These are phyloP conservation scores for Colletotrichum shisoi DNA, from an alignment of 2,329 filamentous ascomycete genomes.

Conservation along the genomic window DNA sequence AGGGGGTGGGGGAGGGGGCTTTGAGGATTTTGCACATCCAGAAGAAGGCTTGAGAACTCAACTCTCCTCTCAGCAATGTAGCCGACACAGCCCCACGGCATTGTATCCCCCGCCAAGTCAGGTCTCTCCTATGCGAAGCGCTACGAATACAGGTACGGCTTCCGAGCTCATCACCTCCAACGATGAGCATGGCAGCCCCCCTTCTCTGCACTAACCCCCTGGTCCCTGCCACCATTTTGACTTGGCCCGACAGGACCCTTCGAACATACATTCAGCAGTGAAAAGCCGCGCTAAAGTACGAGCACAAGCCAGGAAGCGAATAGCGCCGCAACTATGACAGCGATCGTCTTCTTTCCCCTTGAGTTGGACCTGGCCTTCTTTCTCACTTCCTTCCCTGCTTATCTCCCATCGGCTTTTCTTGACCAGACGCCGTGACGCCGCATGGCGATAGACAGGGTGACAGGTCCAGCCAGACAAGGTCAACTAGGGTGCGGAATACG, in stretches of 20 bases:
- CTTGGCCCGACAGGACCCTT: conserved; percentile 22
- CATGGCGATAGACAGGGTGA: not conserved
- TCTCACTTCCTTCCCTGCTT: not conserved
- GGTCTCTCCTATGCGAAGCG: not conserved
- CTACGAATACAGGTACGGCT: no score
- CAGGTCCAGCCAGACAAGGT: not conserved
- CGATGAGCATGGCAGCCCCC: not conserved
- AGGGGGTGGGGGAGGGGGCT: not conserved
- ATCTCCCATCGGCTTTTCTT: not conserved
- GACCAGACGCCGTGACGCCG: not conserved
- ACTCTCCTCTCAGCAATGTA: conserved; percentile 11
- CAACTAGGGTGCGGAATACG: not conserved
- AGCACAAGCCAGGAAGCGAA: conserved; percentile 13
- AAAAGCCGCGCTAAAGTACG: conserved; percentile 2
- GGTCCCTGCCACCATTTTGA: conserved; percentile 15
- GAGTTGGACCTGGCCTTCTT: not conserved
- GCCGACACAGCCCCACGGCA: not conserved
- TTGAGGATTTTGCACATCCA: no score
- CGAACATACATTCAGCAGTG: conserved; percentile 8
- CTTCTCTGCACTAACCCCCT: conserved; percentile 1
- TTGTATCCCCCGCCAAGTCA: not conserved
- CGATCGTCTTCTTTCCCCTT: conserved; percentile 14
- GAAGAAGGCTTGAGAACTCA: conserved; percentile 19
- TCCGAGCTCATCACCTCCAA: not conserved
- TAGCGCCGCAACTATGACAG: conserved; percentile 12